Base-by-base conservation (phyloP, 2,329 filamentous ascomycete species). In the Ophiostoma piceae region DNA sequence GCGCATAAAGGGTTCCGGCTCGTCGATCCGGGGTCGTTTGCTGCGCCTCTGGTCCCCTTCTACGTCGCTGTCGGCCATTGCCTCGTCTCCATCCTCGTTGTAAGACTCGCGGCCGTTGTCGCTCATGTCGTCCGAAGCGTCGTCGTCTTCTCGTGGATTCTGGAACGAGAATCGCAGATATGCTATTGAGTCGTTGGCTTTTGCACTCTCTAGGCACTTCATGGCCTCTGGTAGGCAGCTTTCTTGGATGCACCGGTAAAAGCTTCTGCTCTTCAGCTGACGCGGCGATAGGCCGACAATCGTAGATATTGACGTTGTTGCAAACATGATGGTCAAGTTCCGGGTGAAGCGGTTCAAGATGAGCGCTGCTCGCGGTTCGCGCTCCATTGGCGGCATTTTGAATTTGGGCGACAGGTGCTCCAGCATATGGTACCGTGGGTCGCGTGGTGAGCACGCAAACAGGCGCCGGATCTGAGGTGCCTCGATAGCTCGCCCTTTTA, bases 401-500 rank as follows among this genome's bases (percentile, higher is more conserved):
- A 96, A 96, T 77, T 94, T 95, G 76, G 88, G 85, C 12, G 92
- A 96, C 19, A 96, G 82, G 73, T 94, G 91, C 70, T 92, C 90
- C 76, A 96, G 81, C 92, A 96, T 96, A 79, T 95, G 91, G 78
- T 96, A 96, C 73, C 92, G 88, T 22, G 92, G 92, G 76, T 96
- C 92, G 75, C 88, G 84, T 16, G 91, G 90, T 8, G 92, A 94
- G 35, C 90, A 92, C 2, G 91, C 89, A 78, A 96, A 96, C 37
- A 94, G 83, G 67, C 90, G 88, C 69, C 92, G 87, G 70, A 96
- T 89, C 71, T 92, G 85, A 1, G 92, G 92, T 54, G 92, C 92
- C 75, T 92, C 91, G 4, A 88, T 82, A 19, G 91, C 91, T 74
- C 92, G 87, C 75, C 90, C 92, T 95, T 4, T 22, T 29, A 32